phyloP scores from a whole-genome alignment of 176 grass and related monocot genomes.

The Lolium rigidum region DNA sequence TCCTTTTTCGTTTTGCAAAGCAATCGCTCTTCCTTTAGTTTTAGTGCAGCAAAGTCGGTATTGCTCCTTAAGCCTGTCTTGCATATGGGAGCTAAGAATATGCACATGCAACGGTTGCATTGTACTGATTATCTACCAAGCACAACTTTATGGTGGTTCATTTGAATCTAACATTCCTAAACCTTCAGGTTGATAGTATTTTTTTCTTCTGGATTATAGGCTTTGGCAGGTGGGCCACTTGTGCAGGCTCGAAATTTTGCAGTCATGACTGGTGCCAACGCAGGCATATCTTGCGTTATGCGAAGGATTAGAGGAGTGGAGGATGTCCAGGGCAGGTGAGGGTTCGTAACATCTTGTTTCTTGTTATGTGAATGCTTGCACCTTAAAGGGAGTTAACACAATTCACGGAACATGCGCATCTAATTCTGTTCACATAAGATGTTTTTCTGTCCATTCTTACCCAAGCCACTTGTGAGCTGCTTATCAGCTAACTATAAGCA shows the following conservation, averaged over 20 bases:
- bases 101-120: not conserved
- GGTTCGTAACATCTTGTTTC: not conserved
- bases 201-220: conserved; percentile 49
- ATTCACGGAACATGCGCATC: conserved; percentile 3
- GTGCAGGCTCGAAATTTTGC: conserved; percentile 99
- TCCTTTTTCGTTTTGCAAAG: conserved; percentile 25
- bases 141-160: not conserved
- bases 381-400: not conserved
- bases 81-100: not conserved
- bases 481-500: conserved; percentile 1
- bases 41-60: conserved; percentile 7
- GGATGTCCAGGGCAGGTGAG: conserved; percentile 91
- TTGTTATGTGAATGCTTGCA: conserved; percentile 24
- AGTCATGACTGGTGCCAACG: conserved; percentile 96
- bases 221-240: conserved; percentile 87
- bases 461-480: not conserved
- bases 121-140: not conserved
- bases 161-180: not conserved
- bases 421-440: conserved; percentile 11
- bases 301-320: conserved; percentile 94
- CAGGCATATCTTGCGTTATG: conserved; percentile 94
- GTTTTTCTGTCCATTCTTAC: conserved; percentile 12
- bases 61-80: not conserved
- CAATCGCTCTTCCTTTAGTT: conserved; percentile 31
- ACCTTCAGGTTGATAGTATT: not conserved